Evolutionary conservation across 495 filamentous ascomycete genomes (phyloP), one percentile per base, ranked within the genome.

Genomic region (Penicillium cosmopolitanum): DNA sequence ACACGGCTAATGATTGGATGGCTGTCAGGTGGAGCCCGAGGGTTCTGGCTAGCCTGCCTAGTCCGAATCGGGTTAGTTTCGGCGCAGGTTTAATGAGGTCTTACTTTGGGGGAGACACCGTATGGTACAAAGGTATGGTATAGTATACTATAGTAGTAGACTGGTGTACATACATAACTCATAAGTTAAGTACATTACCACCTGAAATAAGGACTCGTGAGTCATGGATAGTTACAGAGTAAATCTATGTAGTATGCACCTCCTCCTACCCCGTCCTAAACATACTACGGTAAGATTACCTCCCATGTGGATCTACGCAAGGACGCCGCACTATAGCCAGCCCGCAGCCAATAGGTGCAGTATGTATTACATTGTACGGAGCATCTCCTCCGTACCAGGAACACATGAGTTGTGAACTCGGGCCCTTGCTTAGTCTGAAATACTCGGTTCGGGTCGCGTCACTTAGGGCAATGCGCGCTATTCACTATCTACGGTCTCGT

Each of bases 401-500:
- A 38, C 36, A 38, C 36, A 38, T 38, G 36, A 38, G 12, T 38
- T 38, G 36, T 38, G 15, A 12, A 16, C 42, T 18, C 16, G 42
- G 42, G 16, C 19, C 42, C 42, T 44, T 44, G 42, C 16, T 44
- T 44, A 9, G n/a, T 44, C 42, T 44, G 16, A 44, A 5, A 13
- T 16, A 44, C 42, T 44, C 16, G 7, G 21, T n/a, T 48, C 46
- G 23, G 9, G 31, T 48, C 15, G 9, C 46, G 23, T 48, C 46
- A 28, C 10, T 28, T 19, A n/a, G 21, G 38, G 53, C 18, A 31
- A 53, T 64, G 51, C 48, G 53, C 51, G 57, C 44, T 53, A 56
- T 56, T 46, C 48, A 55, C 64, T 66, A 66, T 68, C 63, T 67
- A 67, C 56, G 58, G 44, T 56, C 53, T 58, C 57, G 36, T 62